Conservation (phyloP, 73 alveolate species). For the Breviolum minutum region DNA sequence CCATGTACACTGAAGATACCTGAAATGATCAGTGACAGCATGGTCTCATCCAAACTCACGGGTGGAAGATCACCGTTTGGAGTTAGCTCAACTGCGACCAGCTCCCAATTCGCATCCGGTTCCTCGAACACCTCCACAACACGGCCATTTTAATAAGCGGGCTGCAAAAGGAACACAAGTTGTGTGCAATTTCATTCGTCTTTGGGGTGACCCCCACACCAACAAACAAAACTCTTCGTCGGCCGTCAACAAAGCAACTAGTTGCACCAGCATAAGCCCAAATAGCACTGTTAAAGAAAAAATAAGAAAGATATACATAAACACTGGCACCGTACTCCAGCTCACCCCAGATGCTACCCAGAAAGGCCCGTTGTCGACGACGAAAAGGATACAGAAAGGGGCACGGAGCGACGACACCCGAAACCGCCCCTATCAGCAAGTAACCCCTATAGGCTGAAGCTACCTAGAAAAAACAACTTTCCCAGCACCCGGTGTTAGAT, state of each 20-base stretch:
- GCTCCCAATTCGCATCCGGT: slow-evolving; percentile 82
- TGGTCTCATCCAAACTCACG: slow-evolving; percentile 37
- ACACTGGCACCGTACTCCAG: no score
- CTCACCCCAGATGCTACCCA: no score
- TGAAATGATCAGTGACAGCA: slow-evolving; percentile 27
- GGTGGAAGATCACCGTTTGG: slow-evolving; percentile 21
- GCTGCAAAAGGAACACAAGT: neutral
- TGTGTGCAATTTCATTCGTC: no score
- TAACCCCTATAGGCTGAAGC: no score
- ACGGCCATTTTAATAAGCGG: neutral
- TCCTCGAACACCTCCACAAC: slow-evolving; percentile 4
- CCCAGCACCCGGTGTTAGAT: no score
- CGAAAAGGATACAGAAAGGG: no score
- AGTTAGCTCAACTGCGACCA: slow-evolving; percentile 52
- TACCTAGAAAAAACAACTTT: no score
- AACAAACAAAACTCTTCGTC: neutral
- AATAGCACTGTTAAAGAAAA: neutral
- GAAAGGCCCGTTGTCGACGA: no score
- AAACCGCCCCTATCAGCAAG: no score
- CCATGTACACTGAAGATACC: slow-evolving; percentile 42
- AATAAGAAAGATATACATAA: no score
- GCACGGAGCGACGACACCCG: no score
- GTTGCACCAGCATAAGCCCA: neutral
- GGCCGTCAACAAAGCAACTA: neutral
- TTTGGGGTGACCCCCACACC: neutral